Conservation (phyloP, 257 asterid species). For the Solanum piurae region DNA sequence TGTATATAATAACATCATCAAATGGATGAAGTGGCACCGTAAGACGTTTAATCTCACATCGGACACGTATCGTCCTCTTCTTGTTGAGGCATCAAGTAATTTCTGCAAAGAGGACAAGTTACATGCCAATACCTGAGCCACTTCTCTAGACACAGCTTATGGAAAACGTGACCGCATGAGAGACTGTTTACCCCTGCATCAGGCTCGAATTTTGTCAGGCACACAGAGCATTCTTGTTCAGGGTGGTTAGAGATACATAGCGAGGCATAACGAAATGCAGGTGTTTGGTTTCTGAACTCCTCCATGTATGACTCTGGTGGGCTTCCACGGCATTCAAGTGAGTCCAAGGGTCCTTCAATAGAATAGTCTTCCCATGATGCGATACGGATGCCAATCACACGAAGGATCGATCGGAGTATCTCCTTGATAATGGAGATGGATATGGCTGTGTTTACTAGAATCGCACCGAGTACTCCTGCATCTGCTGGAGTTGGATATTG, state of each 20-base stretch:
- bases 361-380: constrained; percentile 6
- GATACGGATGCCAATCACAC: constrained; percentile 6
- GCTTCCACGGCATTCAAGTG: constrained; percentile 21
- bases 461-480: constrained; percentile 9
- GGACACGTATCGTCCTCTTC: constrained; percentile 58
- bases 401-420: constrained; percentile 9
- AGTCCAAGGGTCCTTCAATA: neutral
- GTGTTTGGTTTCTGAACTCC: constrained; percentile 58
- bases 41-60: constrained; percentile 37
- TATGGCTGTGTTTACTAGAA: constrained; percentile 9
- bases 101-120: constrained; percentile 91
- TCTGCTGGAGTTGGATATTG: constrained; percentile 11
- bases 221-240: constrained; percentile 69
- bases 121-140: constrained; percentile 81
- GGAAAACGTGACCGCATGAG: constrained; percentile 81
- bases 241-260: constrained; percentile 12
- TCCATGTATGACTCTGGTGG: constrained; percentile 71
- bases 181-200: constrained; percentile 58
- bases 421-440: constrained; percentile 11
- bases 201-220: constrained; percentile 56
- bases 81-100: constrained; percentile 57
- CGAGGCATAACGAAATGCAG: constrained; percentile 51
- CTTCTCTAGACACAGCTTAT: constrained; percentile 58
- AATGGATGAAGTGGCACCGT: neutral
- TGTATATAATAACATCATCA: constrained; percentile 17